Evolutionary conservation across 495 filamentous ascomycete genomes (phyloP).

Genomic region (Aspergillus indologenus): DNA sequence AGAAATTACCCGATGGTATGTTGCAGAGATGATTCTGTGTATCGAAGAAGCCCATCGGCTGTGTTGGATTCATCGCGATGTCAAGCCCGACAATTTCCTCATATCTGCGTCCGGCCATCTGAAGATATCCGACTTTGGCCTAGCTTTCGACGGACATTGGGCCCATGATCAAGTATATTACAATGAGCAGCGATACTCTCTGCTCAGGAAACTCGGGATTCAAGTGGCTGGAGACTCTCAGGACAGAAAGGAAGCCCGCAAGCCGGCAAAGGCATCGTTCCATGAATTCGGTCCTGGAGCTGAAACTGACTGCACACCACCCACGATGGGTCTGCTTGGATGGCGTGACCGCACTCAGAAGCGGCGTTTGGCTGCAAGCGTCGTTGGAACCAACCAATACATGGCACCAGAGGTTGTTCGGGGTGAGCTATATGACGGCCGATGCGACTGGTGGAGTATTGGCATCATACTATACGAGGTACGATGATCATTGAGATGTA

Average conservation of each 20-base stretch:
- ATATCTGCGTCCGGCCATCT: constrained; percentile 84
- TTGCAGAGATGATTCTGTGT: constrained; percentile 93
- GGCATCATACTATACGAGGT: constrained; percentile 89
- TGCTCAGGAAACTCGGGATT: constrained; percentile 74
- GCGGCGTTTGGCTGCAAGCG: constrained; percentile 71
- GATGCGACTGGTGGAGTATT: constrained; percentile 97
- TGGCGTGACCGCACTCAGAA: constrained; percentile 77
- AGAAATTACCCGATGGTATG: constrained; percentile 74
- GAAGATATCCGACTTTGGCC: constrained; percentile 92
- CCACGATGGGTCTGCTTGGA: constrained; percentile 52
- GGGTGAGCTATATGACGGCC: constrained; percentile 79
- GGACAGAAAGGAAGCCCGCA: constrained; percentile 54
- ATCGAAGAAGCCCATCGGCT: constrained; percentile 89
- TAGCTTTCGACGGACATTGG: constrained; percentile 95
- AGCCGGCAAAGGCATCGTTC: constrained; percentile 25
- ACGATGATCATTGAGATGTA: constrained; percentile 11
- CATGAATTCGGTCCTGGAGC: constrained; percentile 14
- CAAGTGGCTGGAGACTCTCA: constrained; percentile 69
- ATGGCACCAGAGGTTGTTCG: constrained; percentile 93
- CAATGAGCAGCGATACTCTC: constrained; percentile 71
- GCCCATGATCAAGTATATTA: constrained; percentile 83
- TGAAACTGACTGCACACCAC: constrained; percentile 14
- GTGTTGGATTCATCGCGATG: constrained; percentile 87
- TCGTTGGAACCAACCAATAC: constrained; percentile 96
- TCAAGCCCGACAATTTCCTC: constrained; percentile 96